Base-by-base conservation (phyloP, 2,329 filamentous ascomycete species). In the Neocatenulostroma microsporum region DNA sequence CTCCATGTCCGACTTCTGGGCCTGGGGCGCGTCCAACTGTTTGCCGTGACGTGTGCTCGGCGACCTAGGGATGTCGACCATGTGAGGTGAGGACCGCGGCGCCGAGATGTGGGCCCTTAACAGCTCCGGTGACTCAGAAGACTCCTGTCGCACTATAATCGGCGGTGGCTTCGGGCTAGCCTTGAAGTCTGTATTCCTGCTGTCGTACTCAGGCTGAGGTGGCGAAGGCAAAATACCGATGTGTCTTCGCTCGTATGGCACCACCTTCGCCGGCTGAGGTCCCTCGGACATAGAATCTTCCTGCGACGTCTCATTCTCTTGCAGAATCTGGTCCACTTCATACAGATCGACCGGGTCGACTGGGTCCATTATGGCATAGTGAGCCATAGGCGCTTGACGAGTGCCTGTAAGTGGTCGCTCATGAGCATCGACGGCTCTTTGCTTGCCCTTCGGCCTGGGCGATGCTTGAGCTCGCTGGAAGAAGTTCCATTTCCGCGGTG, bases 281-380 rank as follows among this genome's bases (percentile, higher is more conserved):
- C 19, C 30, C 17, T 48, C 45, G 9, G 44, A 44, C 30, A 39
- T 33, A 4, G 45, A 47, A 14, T 46, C 44, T 5, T 49, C 45
- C n/a, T 38, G 29, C 3, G 41, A 51, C n/a, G 44, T 42, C 9
- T 53, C 48, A 23, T 46, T 40, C 27, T 70, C 67, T 38, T 66
- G 60, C 50, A 68, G 63, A 13, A 71, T 58, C 30, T 63, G 57
- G 41, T 68, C 64, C 19, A 71, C 60, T 34, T 70, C 64, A 18
- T 62, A 54, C 14, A 68, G 49, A 19, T 63, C 61, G 20, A 69
- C 53, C 7, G 60, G 58, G 11, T 62, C 61, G 21, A 67, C 63
- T 20, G 64, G 56, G 40, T 75, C 73, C 41, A 75, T 58, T 43
- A 78, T 57, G 3, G 73, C 74, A 47, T 79, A 80, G 47, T 77